A percentile compares a stretch with the other conserved stretches of the same genome.
Conservation (phyloP, 2,329 filamentous ascomycete genomes). For the Aspergillus sp. region DNA sequence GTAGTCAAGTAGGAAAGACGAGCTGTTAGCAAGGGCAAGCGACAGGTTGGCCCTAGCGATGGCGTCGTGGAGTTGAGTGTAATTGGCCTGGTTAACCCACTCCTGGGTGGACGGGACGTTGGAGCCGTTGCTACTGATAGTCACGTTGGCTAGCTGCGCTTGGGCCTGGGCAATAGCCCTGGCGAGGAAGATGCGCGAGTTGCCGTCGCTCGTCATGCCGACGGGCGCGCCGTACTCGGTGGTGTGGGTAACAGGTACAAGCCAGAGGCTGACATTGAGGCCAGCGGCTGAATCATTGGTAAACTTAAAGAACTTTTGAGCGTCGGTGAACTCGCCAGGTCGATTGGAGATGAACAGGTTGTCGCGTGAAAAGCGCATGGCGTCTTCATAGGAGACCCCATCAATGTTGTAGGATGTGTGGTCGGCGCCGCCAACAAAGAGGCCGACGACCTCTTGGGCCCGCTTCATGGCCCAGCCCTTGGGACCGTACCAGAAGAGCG, state of each 20-base stretch:
- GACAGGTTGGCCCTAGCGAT: conserved; percentile 2
- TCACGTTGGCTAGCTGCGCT: neutral
- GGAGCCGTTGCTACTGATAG: neutral
- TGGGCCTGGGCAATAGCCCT: neutral
- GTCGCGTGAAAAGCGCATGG: conserved; percentile 2
- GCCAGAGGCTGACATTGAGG: conserved; percentile 2
- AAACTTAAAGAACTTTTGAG: conserved; percentile 1
- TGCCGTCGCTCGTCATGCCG: conserved; percentile 1
- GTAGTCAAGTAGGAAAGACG: conserved; percentile 2
- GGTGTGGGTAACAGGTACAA: conserved; percentile 2
- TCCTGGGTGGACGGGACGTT: conserved; percentile 3
- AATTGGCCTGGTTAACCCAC: neutral
- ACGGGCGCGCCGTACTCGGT: neutral
- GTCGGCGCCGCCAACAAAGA: neutral
- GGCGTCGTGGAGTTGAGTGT: conserved; percentile 1
- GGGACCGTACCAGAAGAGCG: conserved; percentile 4
- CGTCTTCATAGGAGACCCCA: neutral
- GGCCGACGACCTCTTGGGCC: neutral
- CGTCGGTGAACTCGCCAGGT: conserved; percentile 4
- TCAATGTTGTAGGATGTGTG: neutral
- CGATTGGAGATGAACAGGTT: conserved; percentile 1
- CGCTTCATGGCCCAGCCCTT: conserved; percentile 5
- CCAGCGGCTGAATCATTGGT: conserved; percentile 2
- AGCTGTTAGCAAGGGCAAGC: neutral
- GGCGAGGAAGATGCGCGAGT: conserved; percentile 1